A percentile compares a stretch with the other conserved stretches of the same genome.
Evolutionary conservation across 2,329 filamentous ascomycete genomes (phyloP).

Genomic region (Aspergillus sp.): DNA sequence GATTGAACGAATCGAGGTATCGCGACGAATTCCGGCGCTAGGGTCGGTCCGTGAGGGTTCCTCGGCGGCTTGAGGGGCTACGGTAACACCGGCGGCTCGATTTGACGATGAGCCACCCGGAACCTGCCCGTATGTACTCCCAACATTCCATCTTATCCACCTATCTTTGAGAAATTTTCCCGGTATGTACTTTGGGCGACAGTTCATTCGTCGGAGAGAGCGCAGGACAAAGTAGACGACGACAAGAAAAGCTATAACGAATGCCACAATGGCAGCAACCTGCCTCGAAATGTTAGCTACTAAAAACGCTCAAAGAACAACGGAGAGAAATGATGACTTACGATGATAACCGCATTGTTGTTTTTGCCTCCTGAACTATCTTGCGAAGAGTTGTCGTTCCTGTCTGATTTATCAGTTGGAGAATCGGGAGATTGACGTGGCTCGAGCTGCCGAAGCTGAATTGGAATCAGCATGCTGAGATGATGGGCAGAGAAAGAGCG

Average conservation of each 20-base stretch:
- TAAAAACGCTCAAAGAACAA: background rate
- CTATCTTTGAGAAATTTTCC: slow-evolving; percentile 51
- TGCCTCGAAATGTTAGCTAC: slow-evolving; percentile 15
- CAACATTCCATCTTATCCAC: slow-evolving; percentile 53
- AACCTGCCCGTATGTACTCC: slow-evolving; percentile 43
- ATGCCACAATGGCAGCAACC: slow-evolving; percentile 31
- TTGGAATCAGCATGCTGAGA: slow-evolving; percentile 23
- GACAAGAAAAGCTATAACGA: slow-evolving; percentile 30
- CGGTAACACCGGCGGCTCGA: slow-evolving; percentile 20
- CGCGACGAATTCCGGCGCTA: slow-evolving; percentile 63
- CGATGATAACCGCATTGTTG: slow-evolving; percentile 31
- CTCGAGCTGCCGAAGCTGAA: slow-evolving; percentile 16
- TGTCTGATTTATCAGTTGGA: background rate
- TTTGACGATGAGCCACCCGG: slow-evolving; percentile 23
- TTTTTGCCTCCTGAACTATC: slow-evolving; percentile 16
- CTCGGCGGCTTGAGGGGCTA: slow-evolving; percentile 27
- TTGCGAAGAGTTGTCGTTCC: background rate
- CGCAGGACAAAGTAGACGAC: slow-evolving; percentile 40
- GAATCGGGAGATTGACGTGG: slow-evolving; percentile 14
- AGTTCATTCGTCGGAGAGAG: slow-evolving; percentile 44
- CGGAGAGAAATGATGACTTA: slow-evolving; percentile 18
- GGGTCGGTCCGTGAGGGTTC: slow-evolving; percentile 30
- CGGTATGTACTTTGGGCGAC: slow-evolving; percentile 53
- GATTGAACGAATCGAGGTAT: slow-evolving; percentile 85
- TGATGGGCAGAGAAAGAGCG: slow-evolving; percentile 10